Base-by-base conservation (phyloP, 495 filamentous ascomycete species). In the Delitschia confertaspora region DNA sequence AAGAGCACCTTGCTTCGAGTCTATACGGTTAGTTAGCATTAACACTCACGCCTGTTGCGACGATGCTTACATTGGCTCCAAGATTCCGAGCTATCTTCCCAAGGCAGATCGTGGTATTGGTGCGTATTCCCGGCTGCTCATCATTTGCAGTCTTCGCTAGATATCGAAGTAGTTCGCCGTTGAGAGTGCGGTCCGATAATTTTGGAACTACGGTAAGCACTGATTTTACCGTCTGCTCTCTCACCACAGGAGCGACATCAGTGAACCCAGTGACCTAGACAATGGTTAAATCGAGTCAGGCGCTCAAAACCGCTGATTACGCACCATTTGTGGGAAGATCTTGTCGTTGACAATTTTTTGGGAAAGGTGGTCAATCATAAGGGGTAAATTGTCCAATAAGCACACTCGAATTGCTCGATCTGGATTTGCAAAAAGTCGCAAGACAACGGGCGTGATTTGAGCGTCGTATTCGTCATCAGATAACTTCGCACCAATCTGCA, bases 91-190 rank as follows among this genome's bases (percentile, higher is more conserved):
- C 88, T 48, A 98, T 95, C 53, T 91, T 94, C 10, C 91, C 91
- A 7, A 98, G 65, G 58, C 91, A 96, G 21, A 98, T 96, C 0
- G 93, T 96, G 0, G 91, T 98, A 59, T 98, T 98, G 5, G 91
- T 98, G 46, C 91, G 76, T 39, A 98, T 98, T 5, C 91, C 91
- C 13, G 93, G 89, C 55, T 98, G 89, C 57, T 95, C 89, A 49
- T 98, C 91, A 53, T 96, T 96, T 26, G 91, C 84, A 5, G 89
- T 95, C 57, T 95, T 95, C 38, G 91, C 93, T 17, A 98, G 70
- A 58, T 93, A 82, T 59, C 82, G 83, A 23, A 98, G 65, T 8
- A 98, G 66, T 51, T 98, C 91, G 37, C 93, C 91, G 54, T 98
- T 96, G 54, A 95, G 76, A 17, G 81, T 85, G 24, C 91, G 75